A percentile compares a stretch with the other conserved stretches of the same genome.
Evolutionary conservation across 75 land plant genomes (phyloP).

Genomic region (Sequoia sempervirens): DNA sequence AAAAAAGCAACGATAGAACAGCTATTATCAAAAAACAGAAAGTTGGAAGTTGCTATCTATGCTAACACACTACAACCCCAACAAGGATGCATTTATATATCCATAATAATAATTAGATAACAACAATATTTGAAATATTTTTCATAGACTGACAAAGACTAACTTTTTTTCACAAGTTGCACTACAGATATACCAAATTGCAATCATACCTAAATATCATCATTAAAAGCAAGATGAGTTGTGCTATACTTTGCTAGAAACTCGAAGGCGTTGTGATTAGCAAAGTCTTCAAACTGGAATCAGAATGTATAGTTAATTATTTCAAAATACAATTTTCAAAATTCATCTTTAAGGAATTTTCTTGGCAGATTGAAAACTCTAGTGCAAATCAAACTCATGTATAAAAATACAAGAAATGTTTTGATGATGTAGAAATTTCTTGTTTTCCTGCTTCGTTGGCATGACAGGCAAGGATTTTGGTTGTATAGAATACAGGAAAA

Average conservation of each 20-base stretch:
- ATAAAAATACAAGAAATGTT: not conserved
- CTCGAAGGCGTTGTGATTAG: conserved; percentile 62
- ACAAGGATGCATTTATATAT: not conserved
- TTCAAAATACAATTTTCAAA: not conserved
- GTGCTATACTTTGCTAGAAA: conserved; percentile 60
- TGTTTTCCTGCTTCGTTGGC: not conserved
- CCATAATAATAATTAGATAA: not conserved
- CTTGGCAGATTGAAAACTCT: not conserved
- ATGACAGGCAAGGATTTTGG: not conserved
- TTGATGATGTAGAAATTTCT: not conserved
- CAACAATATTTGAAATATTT: not conserved
- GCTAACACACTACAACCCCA: no score
- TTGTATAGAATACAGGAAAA: not conserved
- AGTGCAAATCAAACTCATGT: not conserved
- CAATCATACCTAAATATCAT: conserved; percentile 72
- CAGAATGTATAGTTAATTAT: not conserved
- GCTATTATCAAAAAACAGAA: no score
- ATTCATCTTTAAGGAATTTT: not conserved
- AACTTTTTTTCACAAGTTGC: not conserved
- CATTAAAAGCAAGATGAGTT: conserved; percentile 85
- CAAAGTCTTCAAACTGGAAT: conserved; percentile 87
- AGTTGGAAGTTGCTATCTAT: no score
- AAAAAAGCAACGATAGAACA: no score
- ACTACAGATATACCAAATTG: not conserved
- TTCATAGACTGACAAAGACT: not conserved